Evolutionary conservation across 2,329 filamentous ascomycete species (phyloP), one percentile per base, ranked within the genome.

Genomic region (Fusarium humuli): DNA sequence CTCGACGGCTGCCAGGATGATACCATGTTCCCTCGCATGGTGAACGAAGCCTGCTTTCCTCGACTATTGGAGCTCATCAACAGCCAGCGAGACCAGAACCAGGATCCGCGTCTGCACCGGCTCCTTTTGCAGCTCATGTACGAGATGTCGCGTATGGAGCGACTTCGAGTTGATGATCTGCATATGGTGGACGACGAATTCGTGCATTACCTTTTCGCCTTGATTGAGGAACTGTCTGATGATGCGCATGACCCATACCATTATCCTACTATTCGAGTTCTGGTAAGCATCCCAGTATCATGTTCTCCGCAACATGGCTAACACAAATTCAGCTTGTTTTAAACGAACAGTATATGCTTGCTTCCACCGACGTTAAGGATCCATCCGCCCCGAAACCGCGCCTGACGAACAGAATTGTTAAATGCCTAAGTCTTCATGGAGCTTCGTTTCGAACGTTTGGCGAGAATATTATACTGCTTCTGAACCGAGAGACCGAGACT

Each of bases 271-370:
- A 98, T 99, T 76, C 89, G 94, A 70, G 94, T 98, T 52, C 80
- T 99, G 81, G 94, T 97, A 81, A 79, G 90, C 83, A 48, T 54
- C 44, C 22, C 22, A 11, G 16, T n/a, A 25, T 41, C 20, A 18
- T 27, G 41, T 16, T 22, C 30, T 27, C 10, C 30, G 22, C 9
- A 23, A 12, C 12, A 23, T 50, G 40, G 60, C 73, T 77, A 53
- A 77, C 72, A 30, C 34, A 18, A 37, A 47, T 12, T 25, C 71
- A 97, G 93, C 88, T 99, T 74, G 94, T 98, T 29, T 83, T 99
- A 70, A 99, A 99, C 80, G 96, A 99, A 80, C 96, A 99, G 81
- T 99, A 98, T 81, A 97, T 99, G 92, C 90, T 98, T 58, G 85
- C 89, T 22, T 88, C 84, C 73, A 92, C 86, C 64, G 87, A 85